These are phyloP conservation scores for Syzygium grande DNA, from an alignment of 345 rosid species.

Conservation along the genomic window DNA sequence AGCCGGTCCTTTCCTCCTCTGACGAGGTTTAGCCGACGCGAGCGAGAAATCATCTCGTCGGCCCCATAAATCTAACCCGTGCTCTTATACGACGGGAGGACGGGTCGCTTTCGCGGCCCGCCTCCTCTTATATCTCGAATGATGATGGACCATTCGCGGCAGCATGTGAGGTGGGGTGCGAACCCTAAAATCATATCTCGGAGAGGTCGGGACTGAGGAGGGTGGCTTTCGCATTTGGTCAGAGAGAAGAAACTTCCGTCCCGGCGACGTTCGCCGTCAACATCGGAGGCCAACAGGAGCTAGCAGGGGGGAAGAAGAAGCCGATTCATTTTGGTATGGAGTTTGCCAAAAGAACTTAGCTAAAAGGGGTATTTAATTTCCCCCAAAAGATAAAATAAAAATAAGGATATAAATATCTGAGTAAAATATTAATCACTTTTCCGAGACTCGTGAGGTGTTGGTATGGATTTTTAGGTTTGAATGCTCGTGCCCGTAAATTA, in stretches of 20 bases:
- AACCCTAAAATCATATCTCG: too few relatives aligned
- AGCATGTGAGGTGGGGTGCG: not conserved
- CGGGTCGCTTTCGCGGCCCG: too few relatives aligned
- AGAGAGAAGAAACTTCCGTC: not conserved
- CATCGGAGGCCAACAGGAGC: not conserved
- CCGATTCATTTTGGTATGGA: not conserved
- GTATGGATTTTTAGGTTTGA: rapidly evolving
- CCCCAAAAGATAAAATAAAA: not conserved
- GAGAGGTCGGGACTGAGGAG: not conserved
- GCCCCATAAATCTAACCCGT: not conserved
- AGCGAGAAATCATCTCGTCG: rapidly evolving
- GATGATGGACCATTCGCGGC: too few relatives aligned
- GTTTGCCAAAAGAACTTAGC: not conserved
- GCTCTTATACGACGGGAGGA: too few relatives aligned
- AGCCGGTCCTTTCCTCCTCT: not conserved
- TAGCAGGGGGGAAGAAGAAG: not conserved
- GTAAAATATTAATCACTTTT: not conserved
- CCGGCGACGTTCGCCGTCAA: not conserved
- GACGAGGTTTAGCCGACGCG: not conserved
- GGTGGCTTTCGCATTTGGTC: not conserved
- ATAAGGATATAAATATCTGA: too few relatives aligned
- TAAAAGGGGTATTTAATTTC: not conserved
- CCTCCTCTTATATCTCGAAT: not conserved
- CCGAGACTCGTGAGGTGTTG: not conserved
- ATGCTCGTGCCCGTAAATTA: rapidly evolving